Conservation (phyloP, 2,329 filamentous ascomycete species). For the Epichloe scottii region DNA sequence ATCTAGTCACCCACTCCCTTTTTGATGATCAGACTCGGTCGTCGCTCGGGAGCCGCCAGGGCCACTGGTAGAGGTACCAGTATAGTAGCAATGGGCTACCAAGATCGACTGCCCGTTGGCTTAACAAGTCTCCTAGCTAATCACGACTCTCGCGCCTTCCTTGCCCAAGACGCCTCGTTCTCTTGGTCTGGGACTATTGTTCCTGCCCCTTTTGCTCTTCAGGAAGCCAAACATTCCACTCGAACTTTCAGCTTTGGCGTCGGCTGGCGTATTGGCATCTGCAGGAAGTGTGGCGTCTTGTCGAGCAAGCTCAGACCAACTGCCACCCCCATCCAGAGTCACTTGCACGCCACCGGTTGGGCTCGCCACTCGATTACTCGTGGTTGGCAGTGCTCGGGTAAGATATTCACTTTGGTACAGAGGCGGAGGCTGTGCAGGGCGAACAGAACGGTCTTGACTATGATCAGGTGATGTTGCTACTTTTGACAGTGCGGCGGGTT, state of each 20-base stretch:
- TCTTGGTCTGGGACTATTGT: conserved; percentile 86
- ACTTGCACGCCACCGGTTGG: conserved; percentile 81
- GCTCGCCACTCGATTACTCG: conserved; percentile 58
- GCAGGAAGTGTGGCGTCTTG: conserved; percentile 64
- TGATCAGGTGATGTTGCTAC: conserved; percentile 12
- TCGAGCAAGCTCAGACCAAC: conserved; percentile 83
- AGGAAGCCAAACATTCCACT: conserved; percentile 85
- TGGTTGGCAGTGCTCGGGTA: conserved; percentile 36
- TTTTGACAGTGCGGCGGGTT: conserved; percentile 7
- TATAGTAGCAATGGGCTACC: too few relatives aligned
- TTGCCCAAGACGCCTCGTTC: conserved; percentile 90
- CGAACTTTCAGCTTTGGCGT: conserved; percentile 42
- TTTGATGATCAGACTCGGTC: too few relatives aligned
- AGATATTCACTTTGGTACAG: conserved; percentile 35
- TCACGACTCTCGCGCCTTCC: conserved; percentile 76
- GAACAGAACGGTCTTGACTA: conserved; percentile 14
- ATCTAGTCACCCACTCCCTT: too few relatives aligned
- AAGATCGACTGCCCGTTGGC: too few relatives aligned
- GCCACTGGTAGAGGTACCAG: too few relatives aligned
- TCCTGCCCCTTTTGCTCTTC: conserved; percentile 76
- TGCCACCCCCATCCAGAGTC: conserved; percentile 76
- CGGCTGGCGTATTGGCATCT: conserved; percentile 46
- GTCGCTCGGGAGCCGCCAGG: too few relatives aligned
- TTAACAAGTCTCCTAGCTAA: conserved; percentile 35
- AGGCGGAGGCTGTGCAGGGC: conserved; percentile 26